Evolutionary conservation across 2,329 filamentous ascomycete species (phyloP).

Genomic region (Fusarium miscanthi): DNA sequence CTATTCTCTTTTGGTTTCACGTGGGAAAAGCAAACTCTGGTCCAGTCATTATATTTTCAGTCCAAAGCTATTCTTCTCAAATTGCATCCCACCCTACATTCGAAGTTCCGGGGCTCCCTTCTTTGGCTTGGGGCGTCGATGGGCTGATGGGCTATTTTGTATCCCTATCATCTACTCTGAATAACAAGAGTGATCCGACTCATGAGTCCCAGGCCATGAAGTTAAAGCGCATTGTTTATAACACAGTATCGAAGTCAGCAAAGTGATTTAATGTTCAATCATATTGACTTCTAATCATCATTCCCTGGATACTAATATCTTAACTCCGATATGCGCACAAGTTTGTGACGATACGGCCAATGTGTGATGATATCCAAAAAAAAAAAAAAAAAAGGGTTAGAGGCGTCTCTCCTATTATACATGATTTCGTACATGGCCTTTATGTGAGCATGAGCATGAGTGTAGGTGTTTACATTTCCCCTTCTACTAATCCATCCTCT

Average conservation of each 20-base stretch:
- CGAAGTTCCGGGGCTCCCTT: neutral
- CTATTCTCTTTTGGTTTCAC: constrained; percentile 1
- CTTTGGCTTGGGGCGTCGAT: constrained; percentile 10
- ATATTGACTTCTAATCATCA: neutral
- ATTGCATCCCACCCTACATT: neutral
- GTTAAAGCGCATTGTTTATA: neutral
- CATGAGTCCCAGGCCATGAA: neutral
- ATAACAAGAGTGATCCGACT: constrained; percentile 10
- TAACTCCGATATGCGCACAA: neutral
- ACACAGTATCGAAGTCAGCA: neutral
- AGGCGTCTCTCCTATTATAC: constrained; percentile 23
- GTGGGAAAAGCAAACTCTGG: constrained; percentile 21
- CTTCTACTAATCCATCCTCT: constrained; percentile 15
- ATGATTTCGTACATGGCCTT: constrained; percentile 25
- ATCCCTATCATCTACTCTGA: constrained; percentile 4
- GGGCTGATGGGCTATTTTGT: constrained; percentile 13
- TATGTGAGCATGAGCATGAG: constrained; percentile 9
- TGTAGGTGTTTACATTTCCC: constrained; percentile 7
- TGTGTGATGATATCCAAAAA: constrained; percentile 5
- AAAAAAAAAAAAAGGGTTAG: neutral
- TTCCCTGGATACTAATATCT: neutral
- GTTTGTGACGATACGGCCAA: neutral
- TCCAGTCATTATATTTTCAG: constrained; percentile 12
- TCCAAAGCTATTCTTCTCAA: neutral
- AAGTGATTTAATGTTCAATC: neutral